Conservation (phyloP, 176 grass and related monocot species). For the Chrysopogon serrulatus region DNA sequence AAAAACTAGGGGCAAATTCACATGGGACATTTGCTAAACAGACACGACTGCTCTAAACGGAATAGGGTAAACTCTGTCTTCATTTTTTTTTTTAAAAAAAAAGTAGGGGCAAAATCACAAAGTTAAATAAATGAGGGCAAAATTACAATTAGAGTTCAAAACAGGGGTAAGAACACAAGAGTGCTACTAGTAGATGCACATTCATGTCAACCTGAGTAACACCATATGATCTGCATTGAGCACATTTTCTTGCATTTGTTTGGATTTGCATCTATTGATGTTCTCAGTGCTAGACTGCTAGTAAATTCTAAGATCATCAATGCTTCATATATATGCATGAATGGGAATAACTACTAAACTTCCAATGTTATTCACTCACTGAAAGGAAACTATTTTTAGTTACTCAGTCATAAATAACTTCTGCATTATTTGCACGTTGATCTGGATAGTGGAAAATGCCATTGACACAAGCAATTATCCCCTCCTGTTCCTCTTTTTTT, state of each 20-base stretch:
- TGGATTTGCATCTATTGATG: background rate
- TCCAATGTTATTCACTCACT: background rate
- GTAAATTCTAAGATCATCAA: background rate
- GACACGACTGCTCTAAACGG: background rate
- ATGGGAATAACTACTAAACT: background rate
- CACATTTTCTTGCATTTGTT: background rate
- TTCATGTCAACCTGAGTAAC: background rate
- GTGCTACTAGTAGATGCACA: background rate
- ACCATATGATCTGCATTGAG: background rate
- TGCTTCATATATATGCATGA: background rate
- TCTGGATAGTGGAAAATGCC: background rate
- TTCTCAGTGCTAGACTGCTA: background rate
- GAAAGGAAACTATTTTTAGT: background rate
- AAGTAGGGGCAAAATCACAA: background rate
- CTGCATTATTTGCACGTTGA: background rate
- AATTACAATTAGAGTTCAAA: background rate
- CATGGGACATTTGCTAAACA: background rate
- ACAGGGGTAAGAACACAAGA: background rate
- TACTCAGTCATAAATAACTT: background rate
- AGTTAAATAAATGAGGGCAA: background rate
- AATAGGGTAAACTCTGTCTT: background rate
- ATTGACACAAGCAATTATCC: too few species aligned
- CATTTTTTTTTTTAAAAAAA: background rate
- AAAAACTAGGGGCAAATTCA: background rate
- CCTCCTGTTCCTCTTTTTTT: too few species aligned